Evolutionary conservation across 75 land plant species (phyloP), one percentile per base, ranked within the genome.

Genomic region (Larix kaempferi): DNA sequence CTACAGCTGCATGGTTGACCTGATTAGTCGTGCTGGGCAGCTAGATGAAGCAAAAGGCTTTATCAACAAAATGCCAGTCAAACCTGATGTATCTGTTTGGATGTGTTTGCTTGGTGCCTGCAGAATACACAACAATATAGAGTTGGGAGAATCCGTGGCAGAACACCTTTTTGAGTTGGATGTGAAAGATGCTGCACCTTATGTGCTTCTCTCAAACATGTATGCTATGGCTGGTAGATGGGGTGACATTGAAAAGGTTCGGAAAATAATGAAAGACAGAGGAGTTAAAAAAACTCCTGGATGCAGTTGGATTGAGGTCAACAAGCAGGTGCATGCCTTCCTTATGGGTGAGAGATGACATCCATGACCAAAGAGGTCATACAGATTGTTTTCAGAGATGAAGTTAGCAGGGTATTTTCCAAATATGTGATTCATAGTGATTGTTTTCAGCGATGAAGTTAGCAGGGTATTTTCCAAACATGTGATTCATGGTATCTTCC

Each of bases 151-250:
- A 29, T 17, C 7, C 0, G 5, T 25, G 17, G 25, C 19, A 5
- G 13, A 71, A 17, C 22, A 23, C 22, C 25, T 71, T 17, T 29
- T 71, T 29, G 39, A 71, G 33, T 23, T 71, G 29, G 73, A 71
- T 17, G 19, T 19, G 19, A 29, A 25, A 71, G 6, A 71, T 17
- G 73, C 23, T 29, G 25, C 29, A 17, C 33, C 19, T 25, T 71
- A 71, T 71, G 73, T 33, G 73, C 73, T 71, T 17, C 25, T 71
- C 27, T 71, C 73, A 71, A 71, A 71, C 35, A 29, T 29, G 13
- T 71, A 71, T 71, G 73, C 73, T 23, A 17, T 17, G 22, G 73
- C 73, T 27, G 25, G 12, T 71, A 17, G 25, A 71, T 25, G 35
- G 73, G 7, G 5, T 23, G 73, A 71, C 29, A 10, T 29, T 71